A percentile compares a stretch with the other conserved stretches of the same genome.
Conservation (phyloP, 371 early-diverging fungal species). For the Syncephalastrum racemosum region DNA sequence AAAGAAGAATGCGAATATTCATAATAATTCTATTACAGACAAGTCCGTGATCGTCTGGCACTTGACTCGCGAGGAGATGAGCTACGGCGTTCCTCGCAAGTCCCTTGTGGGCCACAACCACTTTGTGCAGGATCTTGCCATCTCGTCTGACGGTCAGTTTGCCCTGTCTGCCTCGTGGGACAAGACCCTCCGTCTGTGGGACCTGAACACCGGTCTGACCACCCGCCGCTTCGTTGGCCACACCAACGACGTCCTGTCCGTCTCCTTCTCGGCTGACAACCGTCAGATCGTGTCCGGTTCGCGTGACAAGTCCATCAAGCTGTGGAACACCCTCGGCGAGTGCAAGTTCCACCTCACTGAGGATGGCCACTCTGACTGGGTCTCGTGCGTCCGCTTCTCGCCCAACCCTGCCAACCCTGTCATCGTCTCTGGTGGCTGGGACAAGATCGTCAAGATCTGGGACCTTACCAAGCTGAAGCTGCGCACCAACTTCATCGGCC, state of each 20-base stretch:
- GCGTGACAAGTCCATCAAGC: slow-evolving; percentile 98
- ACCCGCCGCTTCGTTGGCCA: slow-evolving; percentile 96
- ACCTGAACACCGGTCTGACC: slow-evolving; percentile 91
- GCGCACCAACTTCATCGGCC: slow-evolving; percentile 98
- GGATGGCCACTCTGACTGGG: slow-evolving; percentile 97
- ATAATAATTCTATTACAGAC: slow-evolving; percentile 51
- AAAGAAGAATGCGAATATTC: not conserved
- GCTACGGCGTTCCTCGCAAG: slow-evolving; percentile 91
- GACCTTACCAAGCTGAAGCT: slow-evolving; percentile 97
- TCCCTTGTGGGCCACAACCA: slow-evolving; percentile 96
- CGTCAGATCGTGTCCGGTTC: slow-evolving; percentile 97
- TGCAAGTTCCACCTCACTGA: slow-evolving; percentile 96
- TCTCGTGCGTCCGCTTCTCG: slow-evolving; percentile 98
- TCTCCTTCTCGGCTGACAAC: slow-evolving; percentile 99
- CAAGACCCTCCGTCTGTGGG: slow-evolving; percentile 98
- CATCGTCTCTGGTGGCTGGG: slow-evolving; percentile 98
- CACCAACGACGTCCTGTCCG: slow-evolving; percentile 96
- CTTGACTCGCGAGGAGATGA: slow-evolving; percentile 85
- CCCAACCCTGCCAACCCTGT: slow-evolving; percentile 97
- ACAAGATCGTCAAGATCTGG: slow-evolving; percentile 99
- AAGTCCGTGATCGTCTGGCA: slow-evolving; percentile 97
- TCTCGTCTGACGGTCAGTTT: slow-evolving; percentile 97
- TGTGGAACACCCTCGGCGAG: slow-evolving; percentile 99
- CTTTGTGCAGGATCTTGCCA: slow-evolving; percentile 95
- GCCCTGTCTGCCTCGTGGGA: slow-evolving; percentile 98